Evolutionary conservation across 352 stramenopile genomes (phyloP), one percentile per base, ranked within the genome.

Genomic region (Globisporangium radiosum): DNA sequence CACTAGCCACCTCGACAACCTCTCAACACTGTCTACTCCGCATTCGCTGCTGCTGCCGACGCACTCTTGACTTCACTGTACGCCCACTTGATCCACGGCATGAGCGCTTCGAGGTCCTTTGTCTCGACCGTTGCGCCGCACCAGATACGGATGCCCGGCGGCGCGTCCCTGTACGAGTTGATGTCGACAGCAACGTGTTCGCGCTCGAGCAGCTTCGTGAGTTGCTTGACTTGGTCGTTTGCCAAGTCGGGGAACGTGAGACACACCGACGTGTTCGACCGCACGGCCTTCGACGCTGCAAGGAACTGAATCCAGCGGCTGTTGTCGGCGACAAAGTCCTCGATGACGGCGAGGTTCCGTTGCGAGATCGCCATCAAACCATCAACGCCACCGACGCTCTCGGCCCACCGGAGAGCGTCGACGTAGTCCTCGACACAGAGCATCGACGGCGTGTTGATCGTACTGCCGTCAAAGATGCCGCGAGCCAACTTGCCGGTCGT

Each of bases 401-500:
- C 91, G 25, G 96, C 81, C 97, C 97, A 99, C 57, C 89, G 70
- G 52, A 99, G 78, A 4, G 97, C 96, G 70, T 99, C 97, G 62
- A 99, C 85, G 79, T 99, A 99, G 87, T 99, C 97, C 75, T 99
- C 97, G 25, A 99, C 97, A 68, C 88, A 97, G 50, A 99, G 87
- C 97, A 99, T 99, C 19, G 95, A 99, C 39, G 97, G 97, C 56
- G 97, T 99, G 82, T 99, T 99, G 78, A 99, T 99, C 38, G 97
- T 99, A 56, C 92, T 95, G 54, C 97, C 97, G 65, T 98, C 89
- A 70, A 99, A 99, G 64, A 99, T 98, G 53, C 76, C 86, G 54
- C 78, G 78, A 56, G 94, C 74, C 19, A 99, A 63, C 65, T 96
- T 94, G 71, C 97, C 97, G 39, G 95, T 97, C 68, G 97, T 98